These are phyloP conservation scores for Fusarium proliferatum DNA, from an alignment of 2,329 filamentous ascomycete species.

Conservation along the genomic window DNA sequence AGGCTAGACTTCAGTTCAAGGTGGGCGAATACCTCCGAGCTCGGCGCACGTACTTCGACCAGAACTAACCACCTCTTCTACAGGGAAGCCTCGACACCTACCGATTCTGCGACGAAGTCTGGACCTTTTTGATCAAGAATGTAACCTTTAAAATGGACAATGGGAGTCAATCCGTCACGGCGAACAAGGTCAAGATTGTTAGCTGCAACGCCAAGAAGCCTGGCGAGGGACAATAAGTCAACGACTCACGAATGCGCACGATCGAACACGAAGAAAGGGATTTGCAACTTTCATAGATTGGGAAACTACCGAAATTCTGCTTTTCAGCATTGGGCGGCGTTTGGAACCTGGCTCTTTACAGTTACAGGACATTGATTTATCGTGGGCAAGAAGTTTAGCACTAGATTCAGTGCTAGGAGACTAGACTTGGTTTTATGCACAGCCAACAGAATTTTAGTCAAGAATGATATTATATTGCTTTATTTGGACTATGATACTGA, in stretches of 20 bases:
- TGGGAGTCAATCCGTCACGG: slow-evolving; percentile 74
- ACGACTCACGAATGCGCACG: background rate
- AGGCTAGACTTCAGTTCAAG: slow-evolving; percentile 93
- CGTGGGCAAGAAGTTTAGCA: background rate
- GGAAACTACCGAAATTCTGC: slow-evolving; percentile 25
- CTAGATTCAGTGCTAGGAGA: background rate
- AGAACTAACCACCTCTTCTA: slow-evolving; percentile 1
- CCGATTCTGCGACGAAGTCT: slow-evolving; percentile 99
- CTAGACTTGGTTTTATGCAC: background rate
- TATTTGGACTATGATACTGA: background rate
- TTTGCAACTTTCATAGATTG: slow-evolving; percentile 29
- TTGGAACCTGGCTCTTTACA: slow-evolving; percentile 8
- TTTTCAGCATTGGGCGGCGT: slow-evolving; percentile 46
- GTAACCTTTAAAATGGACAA: slow-evolving; percentile 99
- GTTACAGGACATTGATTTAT: slow-evolving; percentile 16
- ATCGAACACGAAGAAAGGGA: background rate
- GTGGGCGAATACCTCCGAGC: slow-evolving; percentile 59
- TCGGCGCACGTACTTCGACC: background rate
- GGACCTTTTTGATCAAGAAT: slow-evolving; percentile 99
- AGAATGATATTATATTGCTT: slow-evolving; percentile 21
- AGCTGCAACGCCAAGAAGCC: slow-evolving; percentile 90
- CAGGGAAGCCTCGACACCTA: slow-evolving; percentile 98
- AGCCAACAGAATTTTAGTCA: background rate
- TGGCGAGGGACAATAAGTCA: slow-evolving; percentile 51
- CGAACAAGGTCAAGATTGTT: slow-evolving; percentile 98